These are phyloP conservation scores for Tetracladium setigerum DNA, from an alignment of 495 filamentous ascomycete genomes.

Conservation along the genomic window DNA sequence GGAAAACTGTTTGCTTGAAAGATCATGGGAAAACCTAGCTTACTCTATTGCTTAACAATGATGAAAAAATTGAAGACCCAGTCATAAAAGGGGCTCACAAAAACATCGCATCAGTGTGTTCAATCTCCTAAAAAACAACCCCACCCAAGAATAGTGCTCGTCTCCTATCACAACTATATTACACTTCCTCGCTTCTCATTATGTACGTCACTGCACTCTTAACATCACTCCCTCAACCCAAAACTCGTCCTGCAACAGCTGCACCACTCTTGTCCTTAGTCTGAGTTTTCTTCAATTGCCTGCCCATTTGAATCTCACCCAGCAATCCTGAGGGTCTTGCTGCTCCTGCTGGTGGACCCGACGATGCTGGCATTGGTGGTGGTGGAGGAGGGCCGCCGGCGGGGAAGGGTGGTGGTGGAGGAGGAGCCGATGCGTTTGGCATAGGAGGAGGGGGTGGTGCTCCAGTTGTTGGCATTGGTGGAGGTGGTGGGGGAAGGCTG, in stretches of 20 bases:
- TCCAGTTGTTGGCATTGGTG: slow-evolving; percentile 27
- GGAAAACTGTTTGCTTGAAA: too few relatives aligned
- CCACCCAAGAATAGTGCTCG: too few relatives aligned
- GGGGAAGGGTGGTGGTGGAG: slow-evolving; percentile 27
- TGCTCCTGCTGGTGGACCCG: slow-evolving; percentile 33
- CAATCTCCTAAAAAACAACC: too few relatives aligned
- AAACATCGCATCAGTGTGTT: too few relatives aligned
- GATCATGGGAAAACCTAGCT: too few relatives aligned
- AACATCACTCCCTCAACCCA: slow-evolving; percentile 22
- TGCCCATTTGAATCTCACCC: slow-evolving; percentile 74
- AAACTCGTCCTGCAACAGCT: slow-evolving; percentile 62
- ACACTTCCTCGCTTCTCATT: too few relatives aligned
- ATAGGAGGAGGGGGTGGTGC: slow-evolving; percentile 45
- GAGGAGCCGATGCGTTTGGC: slow-evolving; percentile 39
- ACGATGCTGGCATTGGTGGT: slow-evolving; percentile 40
- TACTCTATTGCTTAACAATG: too few relatives aligned
- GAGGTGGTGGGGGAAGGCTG: slow-evolving; percentile 24
- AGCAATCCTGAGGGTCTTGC: slow-evolving; percentile 57
- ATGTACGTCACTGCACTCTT: too few relatives aligned
- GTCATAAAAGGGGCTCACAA: too few relatives aligned
- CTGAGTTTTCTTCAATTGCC: slow-evolving; percentile 67
- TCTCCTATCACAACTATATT: too few relatives aligned
- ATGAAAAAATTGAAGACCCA: too few relatives aligned
- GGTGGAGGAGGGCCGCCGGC: slow-evolving; percentile 37
- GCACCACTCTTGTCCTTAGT: slow-evolving; percentile 78